Evolutionary conservation across 306 rosid genomes (phyloP).

Genomic region (Astragalus glycyphyllos): DNA sequence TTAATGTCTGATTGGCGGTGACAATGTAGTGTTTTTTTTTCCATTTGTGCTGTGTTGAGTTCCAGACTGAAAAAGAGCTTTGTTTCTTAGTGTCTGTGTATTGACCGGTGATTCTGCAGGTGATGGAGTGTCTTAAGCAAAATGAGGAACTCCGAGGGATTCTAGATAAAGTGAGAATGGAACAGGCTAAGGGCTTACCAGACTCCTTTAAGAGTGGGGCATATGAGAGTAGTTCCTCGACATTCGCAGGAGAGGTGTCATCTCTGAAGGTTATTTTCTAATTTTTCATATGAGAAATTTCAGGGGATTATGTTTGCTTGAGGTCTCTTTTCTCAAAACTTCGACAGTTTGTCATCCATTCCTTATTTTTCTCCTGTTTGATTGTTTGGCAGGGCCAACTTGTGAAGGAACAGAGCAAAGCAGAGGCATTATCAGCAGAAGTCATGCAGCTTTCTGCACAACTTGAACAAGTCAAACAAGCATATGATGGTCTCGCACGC

Average conservation of each 20-base stretch:
- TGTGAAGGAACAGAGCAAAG: slow-evolving; percentile 84
- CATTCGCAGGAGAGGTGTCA: slow-evolving; percentile 61
- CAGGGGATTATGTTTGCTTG: slow-evolving; percentile 16
- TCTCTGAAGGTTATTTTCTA: slow-evolving; percentile 72
- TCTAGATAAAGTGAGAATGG: slow-evolving; percentile 71
- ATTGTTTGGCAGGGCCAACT: slow-evolving; percentile 66
- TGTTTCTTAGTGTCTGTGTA: slow-evolving; percentile 2
- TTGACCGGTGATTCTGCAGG: slow-evolving; percentile 56
- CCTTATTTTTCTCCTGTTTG: slow-evolving; percentile 33
- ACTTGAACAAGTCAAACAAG: slow-evolving; percentile 87
- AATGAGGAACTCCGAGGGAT: slow-evolving; percentile 85
- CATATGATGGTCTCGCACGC: slow-evolving; percentile 74
- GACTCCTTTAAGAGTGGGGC: slow-evolving; percentile 49
- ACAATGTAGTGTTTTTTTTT: background rate
- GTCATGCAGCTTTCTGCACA: slow-evolving; percentile 85
- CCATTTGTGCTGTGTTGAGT: slow-evolving; percentile 19
- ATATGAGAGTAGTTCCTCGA: slow-evolving; percentile 47
- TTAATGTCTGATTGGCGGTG: background rate
- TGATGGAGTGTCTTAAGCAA: slow-evolving; percentile 88
- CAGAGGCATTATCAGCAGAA: slow-evolving; percentile 83
- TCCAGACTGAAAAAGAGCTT: slow-evolving; percentile 21
- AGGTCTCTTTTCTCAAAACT: slow-evolving; percentile 34
- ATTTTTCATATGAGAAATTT: slow-evolving; percentile 26
- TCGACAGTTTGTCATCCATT: background rate
- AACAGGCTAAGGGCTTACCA: slow-evolving; percentile 60